These are phyloP conservation scores for Rachicladosporium sp. DNA, from an alignment of 2,329 filamentous ascomycete species.

Conservation along the genomic window DNA sequence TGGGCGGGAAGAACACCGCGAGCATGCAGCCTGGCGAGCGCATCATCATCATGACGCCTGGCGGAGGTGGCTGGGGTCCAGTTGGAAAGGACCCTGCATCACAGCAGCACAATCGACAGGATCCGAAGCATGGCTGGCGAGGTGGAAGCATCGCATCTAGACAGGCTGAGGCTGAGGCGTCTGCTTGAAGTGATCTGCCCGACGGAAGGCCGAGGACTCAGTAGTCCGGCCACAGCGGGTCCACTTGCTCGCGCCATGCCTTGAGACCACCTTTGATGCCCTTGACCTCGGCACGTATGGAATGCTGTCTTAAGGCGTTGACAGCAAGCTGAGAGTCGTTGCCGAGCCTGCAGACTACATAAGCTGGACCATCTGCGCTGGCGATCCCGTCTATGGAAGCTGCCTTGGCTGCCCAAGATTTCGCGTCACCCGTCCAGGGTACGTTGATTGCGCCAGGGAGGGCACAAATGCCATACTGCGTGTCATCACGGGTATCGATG, in stretches of 20 bases:
- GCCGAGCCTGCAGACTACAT: conserved; percentile 60
- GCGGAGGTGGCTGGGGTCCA: conserved; percentile 65
- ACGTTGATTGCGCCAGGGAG: conserved; percentile 66
- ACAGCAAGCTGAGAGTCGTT: conserved; percentile 67
- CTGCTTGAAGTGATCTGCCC: conserved; percentile 14
- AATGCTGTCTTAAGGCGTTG: conserved; percentile 51
- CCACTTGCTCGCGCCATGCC: conserved; percentile 60
- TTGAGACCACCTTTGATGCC: conserved; percentile 61
- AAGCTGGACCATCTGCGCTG: conserved; percentile 24
- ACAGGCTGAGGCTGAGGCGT: conserved; percentile 40
- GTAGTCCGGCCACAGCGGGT: conserved; percentile 46
- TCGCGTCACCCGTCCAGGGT: conserved; percentile 46
- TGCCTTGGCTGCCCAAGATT: conserved; percentile 11
- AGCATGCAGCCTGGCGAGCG: conserved; percentile 64
- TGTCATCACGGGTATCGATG: conserved; percentile 72
- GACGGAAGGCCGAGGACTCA: conserved; percentile 24
- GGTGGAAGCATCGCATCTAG: conserved; percentile 46
- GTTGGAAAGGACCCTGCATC: conserved; percentile 45
- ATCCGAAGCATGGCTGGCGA: conserved; percentile 49
- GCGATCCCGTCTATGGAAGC: neutral
- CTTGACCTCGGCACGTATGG: conserved; percentile 47
- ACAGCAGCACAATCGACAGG: conserved; percentile 29
- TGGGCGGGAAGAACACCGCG: conserved; percentile 70
- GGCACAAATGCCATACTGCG: conserved; percentile 71
- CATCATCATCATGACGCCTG: conserved; percentile 66